Percentiles rank a stretch among this genome's conserved stretches.
Evolutionary conservation across 2,329 filamentous ascomycete species (phyloP).

Genomic region (Botrytis byssoidea): DNA sequence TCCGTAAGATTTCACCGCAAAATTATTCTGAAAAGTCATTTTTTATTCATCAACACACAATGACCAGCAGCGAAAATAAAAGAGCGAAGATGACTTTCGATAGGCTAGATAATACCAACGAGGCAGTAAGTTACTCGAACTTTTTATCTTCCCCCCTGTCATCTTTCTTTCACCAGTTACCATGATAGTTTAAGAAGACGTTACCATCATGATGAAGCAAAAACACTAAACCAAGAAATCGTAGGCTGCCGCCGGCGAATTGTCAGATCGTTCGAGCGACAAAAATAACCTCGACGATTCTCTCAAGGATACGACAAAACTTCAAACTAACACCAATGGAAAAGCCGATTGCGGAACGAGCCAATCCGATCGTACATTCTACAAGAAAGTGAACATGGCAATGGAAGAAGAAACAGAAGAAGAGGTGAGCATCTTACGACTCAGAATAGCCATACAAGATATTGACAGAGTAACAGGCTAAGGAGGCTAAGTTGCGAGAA

Average conservation of each 20-base stretch:
- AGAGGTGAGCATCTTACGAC: neutral
- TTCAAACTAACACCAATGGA: neutral
- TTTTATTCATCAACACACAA: neutral
- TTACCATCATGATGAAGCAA: neutral
- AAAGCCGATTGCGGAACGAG: neutral
- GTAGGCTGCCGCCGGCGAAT: neutral
- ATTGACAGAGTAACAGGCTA: neutral
- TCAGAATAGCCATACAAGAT: neutral
- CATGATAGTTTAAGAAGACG: rapidly evolving
- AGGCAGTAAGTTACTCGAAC: neutral
- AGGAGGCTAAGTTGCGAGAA: neutral
- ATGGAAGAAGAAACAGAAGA: too few species aligned
- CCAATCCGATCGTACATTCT: neutral
- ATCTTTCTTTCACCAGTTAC: neutral
- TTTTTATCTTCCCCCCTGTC: neutral
- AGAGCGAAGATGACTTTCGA: neutral
- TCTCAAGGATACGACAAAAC: neutral
- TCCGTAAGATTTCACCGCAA: too few species aligned
- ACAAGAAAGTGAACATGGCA: neutral
- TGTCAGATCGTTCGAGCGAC: neutral
- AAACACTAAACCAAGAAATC: neutral
- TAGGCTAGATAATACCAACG: neutral
- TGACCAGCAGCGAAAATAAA: neutral
- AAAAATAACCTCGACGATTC: too few species aligned
- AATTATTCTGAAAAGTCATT: neutral